Base-by-base conservation (phyloP, 208 protist species). In the Leishmania martiniquensis region DNA sequence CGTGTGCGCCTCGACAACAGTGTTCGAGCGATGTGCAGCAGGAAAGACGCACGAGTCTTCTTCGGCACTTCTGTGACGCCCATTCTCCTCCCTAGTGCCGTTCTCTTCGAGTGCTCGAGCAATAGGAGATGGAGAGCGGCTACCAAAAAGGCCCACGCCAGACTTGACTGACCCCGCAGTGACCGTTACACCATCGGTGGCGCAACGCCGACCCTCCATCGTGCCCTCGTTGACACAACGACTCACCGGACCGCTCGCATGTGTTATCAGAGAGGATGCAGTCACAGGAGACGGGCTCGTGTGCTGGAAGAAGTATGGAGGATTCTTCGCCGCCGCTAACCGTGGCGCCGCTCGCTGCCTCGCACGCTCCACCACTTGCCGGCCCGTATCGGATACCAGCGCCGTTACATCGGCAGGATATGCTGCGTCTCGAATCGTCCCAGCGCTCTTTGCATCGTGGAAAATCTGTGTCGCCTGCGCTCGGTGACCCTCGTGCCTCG, bases 111-210 rank as follows among this genome's bases (percentile, higher is more conserved):
- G 67, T 4, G 78, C 52, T 6, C 67, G 67, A 51, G 62, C 55
- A 42, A 78, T 78, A 37, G 78, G 49, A 17, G 67, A 78, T 0
- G 67, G 67, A 4, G 67, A 75, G 32, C 55, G 45, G 49, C 59
- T 75, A 13, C 54, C 54, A 17, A 77, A 55, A 9, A 69, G 2
- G 72, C 68, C 65, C 4, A 60, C 54, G 2, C 25, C 65, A 0
- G 65, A 68, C 60, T 29, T 49, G 20, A 54, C 34, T 5, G 63
- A 55, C 4, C 57, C 45, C 42, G 72, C 47, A 1, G 52, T 77
- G 55, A 42, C 17, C 1, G 37, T 42, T 9, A 29, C 29, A 25
- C 3, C 44, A 25, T 9, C 37, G 39, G 37, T 62, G 47, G 25
- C 25, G 34, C 10, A 12, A 1, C 34, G 20, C 68, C 13, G 49